Conservation (phyloP, 1,139 yeast species). For the Yamadazyma diddensiae region DNA sequence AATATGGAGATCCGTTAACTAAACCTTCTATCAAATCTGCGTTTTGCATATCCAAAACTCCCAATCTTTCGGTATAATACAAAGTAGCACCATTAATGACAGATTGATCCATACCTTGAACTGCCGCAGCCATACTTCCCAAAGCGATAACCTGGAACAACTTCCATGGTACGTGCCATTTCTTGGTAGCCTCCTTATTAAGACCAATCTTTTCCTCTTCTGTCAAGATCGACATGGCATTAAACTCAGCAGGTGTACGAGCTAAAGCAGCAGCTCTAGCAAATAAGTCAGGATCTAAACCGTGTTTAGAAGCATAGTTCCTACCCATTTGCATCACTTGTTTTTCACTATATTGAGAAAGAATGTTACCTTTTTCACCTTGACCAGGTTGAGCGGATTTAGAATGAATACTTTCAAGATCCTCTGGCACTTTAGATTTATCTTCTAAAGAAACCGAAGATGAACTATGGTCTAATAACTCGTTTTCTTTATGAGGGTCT, state of each 20-base stretch:
- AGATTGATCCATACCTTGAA: conserved; percentile 92
- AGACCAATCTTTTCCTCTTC: conserved; percentile 61
- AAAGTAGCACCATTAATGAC: conserved; percentile 83
- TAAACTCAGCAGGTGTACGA: conserved; percentile 58
- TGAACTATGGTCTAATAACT: conserved; percentile 9
- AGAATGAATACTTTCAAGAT: conserved; percentile 23
- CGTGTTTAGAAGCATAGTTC: conserved; percentile 59
- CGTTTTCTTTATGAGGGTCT: too few species aligned
- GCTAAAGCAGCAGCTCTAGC: conserved; percentile 78
- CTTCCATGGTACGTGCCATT: conserved; percentile 63
- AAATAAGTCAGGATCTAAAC: conserved; percentile 65
- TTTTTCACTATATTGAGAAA: conserved; percentile 59
- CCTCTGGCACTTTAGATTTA: conserved; percentile 16
- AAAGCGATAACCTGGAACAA: conserved; percentile 64
- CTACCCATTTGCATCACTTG: conserved; percentile 74
- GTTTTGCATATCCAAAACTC: conserved; percentile 45
- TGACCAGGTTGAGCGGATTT: conserved; percentile 19
- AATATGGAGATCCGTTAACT: conserved; percentile 77
- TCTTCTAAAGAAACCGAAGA: conserved; percentile 12
- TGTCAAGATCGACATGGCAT: conserved; percentile 52
- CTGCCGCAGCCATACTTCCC: conserved; percentile 87
- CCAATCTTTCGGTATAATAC: conserved; percentile 59
- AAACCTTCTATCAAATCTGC: conserved; percentile 73
- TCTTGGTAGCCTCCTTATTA: conserved; percentile 56
- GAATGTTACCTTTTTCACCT: conserved; percentile 49